Percentiles rank a stretch among this genome's conserved stretches.
Conservation (phyloP, 2,329 filamentous ascomycete genomes). For the Tolypocladium capitatum region DNA sequence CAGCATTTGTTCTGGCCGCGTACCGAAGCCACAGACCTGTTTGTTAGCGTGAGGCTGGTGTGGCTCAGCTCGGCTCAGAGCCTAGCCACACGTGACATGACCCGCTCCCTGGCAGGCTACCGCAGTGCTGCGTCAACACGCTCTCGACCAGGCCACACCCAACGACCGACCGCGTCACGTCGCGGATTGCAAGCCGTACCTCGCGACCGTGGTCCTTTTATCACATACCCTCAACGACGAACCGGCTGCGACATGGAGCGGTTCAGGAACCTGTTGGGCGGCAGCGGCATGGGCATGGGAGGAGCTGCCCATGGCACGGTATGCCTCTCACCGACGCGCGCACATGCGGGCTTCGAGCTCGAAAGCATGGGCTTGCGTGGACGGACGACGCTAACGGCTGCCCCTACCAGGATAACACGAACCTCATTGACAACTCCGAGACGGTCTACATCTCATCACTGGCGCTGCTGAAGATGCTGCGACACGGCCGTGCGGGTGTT, state of each 20-base stretch:
- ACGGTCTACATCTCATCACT: constrained; percentile 98
- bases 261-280: constrained; percentile 77
- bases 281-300: constrained; percentile 55
- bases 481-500: constrained; percentile 91
- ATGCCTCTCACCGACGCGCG: constrained; percentile 10
- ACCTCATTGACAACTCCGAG: constrained; percentile 96
- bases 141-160: neutral
- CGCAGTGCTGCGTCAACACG: constrained; percentile 1
- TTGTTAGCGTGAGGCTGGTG: no score
- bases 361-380: neutral
- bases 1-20: neutral
- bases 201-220: neutral
- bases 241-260: constrained; percentile 61
- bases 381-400: neutral
- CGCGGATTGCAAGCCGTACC: neutral
- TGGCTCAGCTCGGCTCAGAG: no score
- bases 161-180: neutral
- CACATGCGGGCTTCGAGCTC: neutral
- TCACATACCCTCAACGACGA: neutral
- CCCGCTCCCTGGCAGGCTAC: no score
- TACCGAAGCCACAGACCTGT: no score
- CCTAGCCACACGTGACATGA: constrained; percentile 6
- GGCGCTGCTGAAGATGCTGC: constrained; percentile 94
- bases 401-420: constrained; percentile 62
- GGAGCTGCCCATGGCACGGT: constrained; percentile 28